Base-by-base conservation (phyloP, 768 basidiomycete genomes). In the Porpolomopsis calyptriformis region DNA sequence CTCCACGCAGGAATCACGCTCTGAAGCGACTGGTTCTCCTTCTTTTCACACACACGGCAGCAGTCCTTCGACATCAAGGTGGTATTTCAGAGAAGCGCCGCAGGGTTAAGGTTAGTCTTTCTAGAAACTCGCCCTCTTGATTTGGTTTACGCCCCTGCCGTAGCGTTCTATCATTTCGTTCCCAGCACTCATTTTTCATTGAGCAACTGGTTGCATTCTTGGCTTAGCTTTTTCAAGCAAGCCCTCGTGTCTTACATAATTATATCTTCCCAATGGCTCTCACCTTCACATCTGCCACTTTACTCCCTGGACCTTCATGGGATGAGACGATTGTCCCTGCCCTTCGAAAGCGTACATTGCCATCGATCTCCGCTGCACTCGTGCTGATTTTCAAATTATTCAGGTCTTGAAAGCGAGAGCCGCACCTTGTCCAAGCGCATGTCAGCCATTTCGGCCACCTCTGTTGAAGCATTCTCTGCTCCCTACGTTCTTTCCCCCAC, bases 301-400 rank as follows among this genome's bases (percentile, higher is more conserved):
- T 63, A 36, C 52, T 64, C 37, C 65, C 67, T 41, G 66, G 70
- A 35, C 75, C 80, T 41, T 71, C 77, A 29, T 89, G 85, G 85
- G 86, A 87, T 61, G 85, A 86, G 57, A 76, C 76, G 27, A 85
- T 89, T 46, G 87, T 89, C 24, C 87, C 86, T 45, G 72, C 82
- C 33, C 69, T 89, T 29, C 74, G 86, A 54, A 85, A 87, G 71
- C 74, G 85, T 88, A 67, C 57, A 75, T 69, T 38, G 47, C 7
- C n/a, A 14, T 24, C 12, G 20, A 44, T 40, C 41, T 22, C 12
- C 43, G 27, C 14, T 47, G 45, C 46, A 25, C 43, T 23, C 24
- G 47, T 48, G 45, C 49, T 44, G n/a, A n/a, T n/a, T 27, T 31
- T 27, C 49, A 31, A 33, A 33, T 49, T 44, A 49, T 49, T 11